phyloP scores from a whole-genome alignment of 345 rosid genomes.

The Dipteronia dyeriana region DNA sequence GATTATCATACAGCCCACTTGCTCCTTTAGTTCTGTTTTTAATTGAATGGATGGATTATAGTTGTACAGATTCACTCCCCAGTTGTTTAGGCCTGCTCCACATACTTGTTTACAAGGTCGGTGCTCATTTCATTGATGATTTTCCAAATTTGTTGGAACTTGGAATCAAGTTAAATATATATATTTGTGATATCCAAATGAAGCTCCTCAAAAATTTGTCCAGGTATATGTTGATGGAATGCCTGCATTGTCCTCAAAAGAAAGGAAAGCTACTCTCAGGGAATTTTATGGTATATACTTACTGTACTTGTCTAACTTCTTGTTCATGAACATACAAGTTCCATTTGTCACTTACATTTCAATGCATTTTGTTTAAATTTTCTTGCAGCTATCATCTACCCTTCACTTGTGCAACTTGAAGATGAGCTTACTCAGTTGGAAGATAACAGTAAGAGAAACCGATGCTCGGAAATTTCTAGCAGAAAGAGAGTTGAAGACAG shows the following conservation, averaged over 20 bases:
- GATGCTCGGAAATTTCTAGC: constrained; percentile 22
- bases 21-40: constrained; percentile 59
- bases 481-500: constrained; percentile 33
- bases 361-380: constrained; percentile 12
- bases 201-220: constrained; percentile 3
- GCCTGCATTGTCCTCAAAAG: constrained; percentile 54
- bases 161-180: not conserved
- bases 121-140: not conserved
- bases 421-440: constrained; percentile 35
- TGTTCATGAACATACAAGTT: not conserved
- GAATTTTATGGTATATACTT: constrained; percentile 65
- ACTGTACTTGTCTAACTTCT: not conserved
- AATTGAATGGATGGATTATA: constrained; percentile 70
- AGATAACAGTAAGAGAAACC: constrained; percentile 22
- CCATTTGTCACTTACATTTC: not conserved
- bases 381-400: constrained; percentile 61
- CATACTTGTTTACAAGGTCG: constrained; percentile 59
- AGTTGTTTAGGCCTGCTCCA: constrained; percentile 58
- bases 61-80: constrained; percentile 61
- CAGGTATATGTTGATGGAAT: constrained; percentile 69
- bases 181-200: constrained; percentile 8
- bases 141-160: no score
- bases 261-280: constrained; percentile 54
- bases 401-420: constrained; percentile 59
- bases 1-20: constrained; percentile 57